A percentile compares a stretch with the other conserved stretches of the same genome.
phyloP scores from a whole-genome alignment of 805 yeast species.

The Pichia membranifaciens region DNA sequence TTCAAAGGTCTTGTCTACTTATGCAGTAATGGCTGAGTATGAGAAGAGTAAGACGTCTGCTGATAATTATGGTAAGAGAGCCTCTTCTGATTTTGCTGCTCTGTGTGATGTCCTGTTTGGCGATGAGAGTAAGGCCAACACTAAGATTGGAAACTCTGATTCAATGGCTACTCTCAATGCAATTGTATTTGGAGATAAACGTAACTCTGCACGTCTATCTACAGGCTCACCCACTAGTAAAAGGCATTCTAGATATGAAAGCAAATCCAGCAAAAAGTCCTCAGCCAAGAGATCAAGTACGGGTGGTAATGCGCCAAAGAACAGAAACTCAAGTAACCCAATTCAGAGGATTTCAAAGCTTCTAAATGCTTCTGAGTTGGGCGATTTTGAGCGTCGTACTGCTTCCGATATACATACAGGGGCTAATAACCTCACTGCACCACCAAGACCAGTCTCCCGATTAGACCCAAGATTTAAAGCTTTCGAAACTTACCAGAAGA shows the following conservation, averaged over 20 bases:
- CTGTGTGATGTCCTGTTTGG: slow-evolving; percentile 72
- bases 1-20: slow-evolving; percentile 61
- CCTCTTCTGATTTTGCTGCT: slow-evolving; percentile 72
- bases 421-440: slow-evolving; percentile 27
- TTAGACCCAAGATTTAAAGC: slow-evolving; percentile 53
- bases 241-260: neutral
- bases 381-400: slow-evolving; percentile 39
- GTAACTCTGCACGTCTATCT: slow-evolving; percentile 14
- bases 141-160: slow-evolving; percentile 30
- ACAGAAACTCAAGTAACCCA: slow-evolving; percentile 29
- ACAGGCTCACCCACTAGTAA: neutral
- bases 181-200: slow-evolving; percentile 27
- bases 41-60: slow-evolving; percentile 59
- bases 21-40: slow-evolving; percentile 56
- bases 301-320: neutral
- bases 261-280: neutral
- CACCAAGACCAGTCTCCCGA: slow-evolving; percentile 51
- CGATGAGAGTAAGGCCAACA: slow-evolving; percentile 43
- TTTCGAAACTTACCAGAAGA: slow-evolving; percentile 39
- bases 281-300: slow-evolving; percentile 5
- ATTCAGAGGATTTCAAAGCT: slow-evolving; percentile 32
- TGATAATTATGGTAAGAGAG: slow-evolving; percentile 68
- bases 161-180: slow-evolving; percentile 50
- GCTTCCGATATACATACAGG: slow-evolving; percentile 35
- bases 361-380: slow-evolving; percentile 41